Percentiles rank a stretch among this genome's conserved stretches.
These are phyloP conservation scores for Setaria viridis DNA, from an alignment of 202 grass and related monocot genomes.

Conservation along the genomic window DNA sequence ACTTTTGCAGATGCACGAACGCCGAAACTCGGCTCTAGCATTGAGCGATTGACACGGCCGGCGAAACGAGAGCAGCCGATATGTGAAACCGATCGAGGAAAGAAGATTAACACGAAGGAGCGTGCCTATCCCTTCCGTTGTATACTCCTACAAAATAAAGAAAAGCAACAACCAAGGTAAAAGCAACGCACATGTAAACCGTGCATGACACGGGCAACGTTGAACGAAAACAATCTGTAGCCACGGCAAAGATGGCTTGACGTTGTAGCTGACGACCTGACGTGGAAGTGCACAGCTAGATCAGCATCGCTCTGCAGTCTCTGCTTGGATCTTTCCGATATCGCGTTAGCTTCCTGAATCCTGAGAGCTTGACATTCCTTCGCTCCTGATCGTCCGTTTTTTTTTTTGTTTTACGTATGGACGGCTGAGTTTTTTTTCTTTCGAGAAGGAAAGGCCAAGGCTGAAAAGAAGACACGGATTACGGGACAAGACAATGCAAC, in stretches of 20 bases:
- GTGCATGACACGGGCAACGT: not conserved
- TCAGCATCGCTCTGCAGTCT: not conserved
- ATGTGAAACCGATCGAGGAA: not conserved
- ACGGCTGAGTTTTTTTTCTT: not conserved
- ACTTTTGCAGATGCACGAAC: not conserved
- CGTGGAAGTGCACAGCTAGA: not conserved
- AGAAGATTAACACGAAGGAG: not conserved
- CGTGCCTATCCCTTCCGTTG: not conserved
- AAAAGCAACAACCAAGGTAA: not conserved
- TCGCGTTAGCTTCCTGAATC: not conserved
- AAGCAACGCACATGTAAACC: not conserved
- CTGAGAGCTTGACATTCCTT: too few species aligned
- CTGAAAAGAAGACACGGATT: not conserved
- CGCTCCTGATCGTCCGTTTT: too few species aligned
- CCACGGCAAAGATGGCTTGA: not conserved
- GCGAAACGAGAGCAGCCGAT: not conserved
- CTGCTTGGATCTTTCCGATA: not conserved
- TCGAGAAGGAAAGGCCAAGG: not conserved
- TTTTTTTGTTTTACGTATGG: not conserved
- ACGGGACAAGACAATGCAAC: constrained; percentile 16
- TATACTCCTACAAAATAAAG: not conserved
- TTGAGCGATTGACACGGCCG: not conserved
- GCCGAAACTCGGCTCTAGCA: not conserved
- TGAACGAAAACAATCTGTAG: not conserved
- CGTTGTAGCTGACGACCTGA: not conserved